Base-by-base conservation (phyloP, 2,329 filamentous ascomycete genomes). In the Cercospora sojina region DNA sequence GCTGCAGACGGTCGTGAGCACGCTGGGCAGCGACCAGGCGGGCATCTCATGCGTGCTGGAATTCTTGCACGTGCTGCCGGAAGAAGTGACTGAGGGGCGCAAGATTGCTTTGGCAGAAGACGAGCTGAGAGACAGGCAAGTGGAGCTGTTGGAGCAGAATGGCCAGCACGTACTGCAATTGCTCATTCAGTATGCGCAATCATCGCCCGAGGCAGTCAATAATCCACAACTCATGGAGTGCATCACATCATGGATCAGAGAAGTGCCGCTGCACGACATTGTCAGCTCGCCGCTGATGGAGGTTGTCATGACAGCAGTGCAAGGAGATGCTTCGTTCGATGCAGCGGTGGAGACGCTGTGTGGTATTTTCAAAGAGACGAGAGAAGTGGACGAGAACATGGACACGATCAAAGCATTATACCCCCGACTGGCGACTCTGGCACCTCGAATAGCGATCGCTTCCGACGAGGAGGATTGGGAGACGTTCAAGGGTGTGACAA, bases 31-130 rank as follows among this genome's bases (percentile, higher is more conserved):
- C 77, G 90, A 91, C 75, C 87, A 90, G 67, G 88, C 89, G 76
- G 92, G 90, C 78, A 88, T 95, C 74, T 88, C 93, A 71, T 95
- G 91, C 79, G 91, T 98, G 75, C 85, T 99, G 76, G 95, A 99
- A 80, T 99, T 99, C 80, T 85, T 99, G 72, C 93, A 92, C 80
- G 93, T 99, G 75, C 88, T 99, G 72, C 95, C 95, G 64, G 95
- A 99, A 85, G 95, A 99, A 86, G 95, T 99, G 77, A 98, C 92
- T 74, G 94, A 99, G 86, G 95, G 95, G 83, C 92, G 95, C 82
- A 99, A 98, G 84, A 97, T 99, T 86, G 97, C 93, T 86, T 87
- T 99, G 83, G 93, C 92, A 88, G 95, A 99, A 91, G 93, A 98
- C 84, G 94, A 98, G 80, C 87, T 99, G 79, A 86, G 84, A 72